These are phyloP conservation scores for Colletotrichum destructivum DNA, from an alignment of 2,329 filamentous ascomycete species.

Conservation along the genomic window DNA sequence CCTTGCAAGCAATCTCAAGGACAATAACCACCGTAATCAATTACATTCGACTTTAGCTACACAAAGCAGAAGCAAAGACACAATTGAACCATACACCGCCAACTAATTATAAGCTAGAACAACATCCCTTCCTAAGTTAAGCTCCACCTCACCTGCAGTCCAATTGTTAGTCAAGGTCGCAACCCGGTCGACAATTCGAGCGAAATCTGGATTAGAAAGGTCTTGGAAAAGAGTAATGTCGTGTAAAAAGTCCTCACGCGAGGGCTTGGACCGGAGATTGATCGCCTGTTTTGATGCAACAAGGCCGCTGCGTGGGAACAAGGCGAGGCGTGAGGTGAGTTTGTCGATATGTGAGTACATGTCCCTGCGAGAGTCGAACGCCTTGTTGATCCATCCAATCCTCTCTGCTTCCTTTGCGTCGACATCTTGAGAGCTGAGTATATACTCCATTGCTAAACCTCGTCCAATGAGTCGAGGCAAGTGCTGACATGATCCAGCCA, in stretches of 20 bases:
- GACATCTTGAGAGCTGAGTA: conserved; percentile 15
- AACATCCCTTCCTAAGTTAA: conserved; percentile 1
- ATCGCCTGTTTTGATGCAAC: neutral
- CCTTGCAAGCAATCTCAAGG: too few species aligned
- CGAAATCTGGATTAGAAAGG: conserved; percentile 6
- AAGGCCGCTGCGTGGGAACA: neutral
- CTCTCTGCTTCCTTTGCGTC: neutral
- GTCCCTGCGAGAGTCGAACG: conserved; percentile 6
- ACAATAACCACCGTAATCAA: too few species aligned
- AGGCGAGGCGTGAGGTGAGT: neutral
- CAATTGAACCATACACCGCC: too few species aligned
- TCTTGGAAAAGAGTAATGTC: neutral
- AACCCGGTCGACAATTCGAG: neutral
- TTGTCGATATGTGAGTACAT: conserved; percentile 6
- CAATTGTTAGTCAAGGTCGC: neutral
- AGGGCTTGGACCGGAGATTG: neutral
- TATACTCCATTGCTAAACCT: conserved; percentile 6
- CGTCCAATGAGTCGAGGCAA: conserved; percentile 9
- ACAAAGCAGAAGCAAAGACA: too few species aligned
- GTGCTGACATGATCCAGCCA: conserved; percentile 10
- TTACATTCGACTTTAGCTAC: too few species aligned
- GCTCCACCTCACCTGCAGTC: conserved; percentile 7
- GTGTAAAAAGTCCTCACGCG: neutral
- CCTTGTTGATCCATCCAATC: conserved; percentile 25
- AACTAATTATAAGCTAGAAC: too few species aligned